Evolutionary conservation across 768 basidiomycete species (phyloP), one percentile per base, ranked within the genome.

Genomic region (Trametes maxima): DNA sequence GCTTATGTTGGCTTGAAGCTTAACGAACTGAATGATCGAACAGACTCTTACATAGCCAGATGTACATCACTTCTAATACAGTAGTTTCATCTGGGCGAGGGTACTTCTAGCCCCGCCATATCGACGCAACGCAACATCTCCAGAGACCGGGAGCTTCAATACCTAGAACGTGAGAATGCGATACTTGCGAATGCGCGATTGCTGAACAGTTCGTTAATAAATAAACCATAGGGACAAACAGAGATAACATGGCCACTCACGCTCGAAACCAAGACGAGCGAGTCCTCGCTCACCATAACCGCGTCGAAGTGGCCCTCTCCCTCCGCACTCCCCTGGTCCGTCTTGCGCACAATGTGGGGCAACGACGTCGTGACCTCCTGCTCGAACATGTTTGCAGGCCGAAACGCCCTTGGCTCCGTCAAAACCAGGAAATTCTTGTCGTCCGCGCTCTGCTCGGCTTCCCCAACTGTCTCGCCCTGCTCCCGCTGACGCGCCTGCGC

Each of bases 221-320:
- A 36, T 16, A 2, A 3, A 16, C 50, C 19, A 12, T 24, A 2
- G n/a, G 1, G 16, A 39, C 33, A 25, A 25, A 12, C 2, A 25
- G 13, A 16, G 2, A 43, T 7, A 51, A 3, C 8, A 3, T 5
- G 2, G 10, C 14, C 16, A 66, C 70, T 56, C 45, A 72, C 70
- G 42, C 56, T 66, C n/a, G 55, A 43, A 11, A 86, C 81, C 3
- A 84, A 70, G 50, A 88, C 72, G 8, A 87, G 63, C 60, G 73
- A 75, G 70, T 87, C 85, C 69, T 85, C 84, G 63, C 77, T 80
- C 73, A 85, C 81, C 79, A 88, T 80, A 8, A 76, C 77, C 50
- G 73, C 70, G 57, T 62, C 57, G 52, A 65, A 69, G 25, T 64
- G 53, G 4, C 57, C 60, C 42, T 62, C 60, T 25, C 57, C 62